These are phyloP conservation scores for Leishmania gerbilli DNA, from an alignment of 208 protist species.

Conservation along the genomic window DNA sequence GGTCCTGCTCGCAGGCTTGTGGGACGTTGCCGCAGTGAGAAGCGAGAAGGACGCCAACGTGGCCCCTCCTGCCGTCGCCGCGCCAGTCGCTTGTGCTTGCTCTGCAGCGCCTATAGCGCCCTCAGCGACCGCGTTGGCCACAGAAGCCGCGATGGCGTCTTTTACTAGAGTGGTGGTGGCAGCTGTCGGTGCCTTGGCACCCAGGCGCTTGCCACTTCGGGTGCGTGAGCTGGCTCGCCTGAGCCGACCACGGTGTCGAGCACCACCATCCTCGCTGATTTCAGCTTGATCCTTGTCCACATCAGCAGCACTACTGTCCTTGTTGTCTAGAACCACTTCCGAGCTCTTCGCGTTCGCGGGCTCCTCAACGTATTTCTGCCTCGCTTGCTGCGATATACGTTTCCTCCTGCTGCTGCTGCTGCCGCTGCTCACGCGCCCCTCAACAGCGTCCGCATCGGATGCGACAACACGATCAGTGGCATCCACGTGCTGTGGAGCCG, in stretches of 20 bases:
- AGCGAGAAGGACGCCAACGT: neutral
- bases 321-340: neutral
- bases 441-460: neutral
- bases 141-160: neutral
- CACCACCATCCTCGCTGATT: neutral
- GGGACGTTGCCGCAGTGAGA: neutral
- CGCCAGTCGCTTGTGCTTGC: neutral
- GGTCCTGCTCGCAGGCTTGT: neutral
- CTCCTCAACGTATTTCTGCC: neutral
- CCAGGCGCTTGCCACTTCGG: constrained; percentile 6
- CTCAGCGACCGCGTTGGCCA: neutral
- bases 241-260: neutral
- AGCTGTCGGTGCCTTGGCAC: neutral
- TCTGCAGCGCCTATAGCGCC: neutral
- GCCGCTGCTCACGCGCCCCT: neutral
- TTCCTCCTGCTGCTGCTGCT: neutral
- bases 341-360: neutral
- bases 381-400: neutral
- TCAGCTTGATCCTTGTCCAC: no score
- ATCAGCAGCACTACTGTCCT: neutral
- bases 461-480: neutral
- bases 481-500: neutral
- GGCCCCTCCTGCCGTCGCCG: neutral
- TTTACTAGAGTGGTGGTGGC: neutral
- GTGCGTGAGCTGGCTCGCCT: neutral